Evolutionary conservation across 2,329 filamentous ascomycete species (phyloP), one percentile per base, ranked within the genome.

Genomic region (Trichoderma oligosporum): DNA sequence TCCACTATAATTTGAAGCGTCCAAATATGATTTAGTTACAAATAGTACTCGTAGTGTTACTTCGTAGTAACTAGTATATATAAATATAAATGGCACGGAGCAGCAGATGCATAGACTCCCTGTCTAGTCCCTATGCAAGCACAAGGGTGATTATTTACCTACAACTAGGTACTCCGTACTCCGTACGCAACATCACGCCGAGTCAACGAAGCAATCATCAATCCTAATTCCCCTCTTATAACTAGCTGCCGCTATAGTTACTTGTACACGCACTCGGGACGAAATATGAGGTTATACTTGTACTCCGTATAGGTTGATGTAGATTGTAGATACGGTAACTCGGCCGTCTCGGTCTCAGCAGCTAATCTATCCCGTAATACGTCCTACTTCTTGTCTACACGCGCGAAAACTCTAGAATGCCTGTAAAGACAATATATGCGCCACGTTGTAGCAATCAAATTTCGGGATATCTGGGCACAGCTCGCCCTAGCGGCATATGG

Each of bases 361-460:
- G 27, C 27, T 31, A 31, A 31, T 31, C 27, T 31, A 6, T 31
- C 27, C 6, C 27, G 27, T 11, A 6, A 6, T 31, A 11, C 27
- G 11, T 5, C 27, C 27, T 31, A 11, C n/a, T n/a, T 31, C 27
- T 31, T 31, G 27, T 11, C 5, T 11, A 11, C 27, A 31, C 11
- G 27, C 11, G 27, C 27, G 27, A n/a, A 31, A 31, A 31, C 27
- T 31, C 11, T 5, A 11, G 27, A 31, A 31, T 31, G 27, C 27
- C 27, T n/a, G 27, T 9, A 25, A 44, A 44, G 41, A 20, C 47
- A 27, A 31, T 33, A 11, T 31, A 31, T 42, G 36, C 51, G 51
- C 51, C 27, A 44, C 41, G 51, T 35, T 54, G 41, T 35, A 20
- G 44, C n/a, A 33, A 38, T 55, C 52, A 56, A 55, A 56, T 56